These are phyloP conservation scores for Fusarium transvaalense DNA, from an alignment of 2,329 filamentous ascomycete genomes.

Conservation along the genomic window DNA sequence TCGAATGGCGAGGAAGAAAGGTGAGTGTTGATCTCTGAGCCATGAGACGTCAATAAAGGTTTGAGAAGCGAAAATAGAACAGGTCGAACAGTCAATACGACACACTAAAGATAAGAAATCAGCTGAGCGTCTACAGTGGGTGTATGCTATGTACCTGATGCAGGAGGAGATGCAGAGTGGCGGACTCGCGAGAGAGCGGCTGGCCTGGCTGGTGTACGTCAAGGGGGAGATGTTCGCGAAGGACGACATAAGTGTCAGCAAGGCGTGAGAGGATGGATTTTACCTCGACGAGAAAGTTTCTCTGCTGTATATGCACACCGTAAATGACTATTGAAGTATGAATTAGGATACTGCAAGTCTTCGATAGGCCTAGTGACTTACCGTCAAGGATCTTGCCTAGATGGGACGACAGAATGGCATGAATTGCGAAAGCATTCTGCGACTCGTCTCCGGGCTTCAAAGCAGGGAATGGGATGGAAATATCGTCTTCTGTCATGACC, in stretches of 20 bases:
- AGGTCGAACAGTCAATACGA: conserved; percentile 37
- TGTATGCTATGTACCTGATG: conserved; percentile 24
- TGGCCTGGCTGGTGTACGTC: conserved; percentile 23
- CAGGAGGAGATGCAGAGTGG: conserved; percentile 33
- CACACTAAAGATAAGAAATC: conserved; percentile 14
- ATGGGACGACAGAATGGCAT: conserved; percentile 35
- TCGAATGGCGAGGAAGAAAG: conserved; percentile 32
- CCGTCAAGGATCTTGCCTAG: conserved; percentile 41
- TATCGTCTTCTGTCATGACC: conserved; percentile 35
- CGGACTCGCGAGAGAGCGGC: conserved; percentile 36
- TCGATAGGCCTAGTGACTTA: background rate
- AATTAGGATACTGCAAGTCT: background rate
- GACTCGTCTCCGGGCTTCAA: conserved; percentile 19
- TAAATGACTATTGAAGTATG: conserved; percentile 27
- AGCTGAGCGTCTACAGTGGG: background rate
- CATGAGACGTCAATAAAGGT: conserved; percentile 12
- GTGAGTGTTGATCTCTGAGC: background rate
- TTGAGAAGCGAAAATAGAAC: conserved; percentile 41
- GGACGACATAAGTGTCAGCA: conserved; percentile 28
- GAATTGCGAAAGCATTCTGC: conserved; percentile 36
- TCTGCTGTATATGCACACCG: conserved; percentile 23
- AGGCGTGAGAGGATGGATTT: conserved; percentile 35
- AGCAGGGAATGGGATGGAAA: conserved; percentile 37
- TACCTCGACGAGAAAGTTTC: conserved; percentile 37
- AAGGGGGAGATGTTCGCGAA: conserved; percentile 24